Base-by-base conservation (phyloP, 2,329 filamentous ascomycete species). In the Cadophora gregata region DNA sequence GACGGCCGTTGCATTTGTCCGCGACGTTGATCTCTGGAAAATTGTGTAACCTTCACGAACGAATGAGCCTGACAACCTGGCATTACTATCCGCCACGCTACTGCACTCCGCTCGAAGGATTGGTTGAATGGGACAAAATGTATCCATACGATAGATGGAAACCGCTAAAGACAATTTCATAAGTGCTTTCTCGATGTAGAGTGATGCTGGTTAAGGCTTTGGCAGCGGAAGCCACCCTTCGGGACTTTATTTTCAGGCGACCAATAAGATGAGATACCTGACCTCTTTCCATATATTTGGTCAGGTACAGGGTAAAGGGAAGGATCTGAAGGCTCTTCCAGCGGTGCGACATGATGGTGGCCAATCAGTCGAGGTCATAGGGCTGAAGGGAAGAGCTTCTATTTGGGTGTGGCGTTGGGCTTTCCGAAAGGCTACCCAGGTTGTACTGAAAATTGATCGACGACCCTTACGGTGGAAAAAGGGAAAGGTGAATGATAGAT, bases 321-420 rank as follows among this genome's bases (percentile, higher is more conserved):
- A 59, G 56, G 56, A 42, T 59, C n/a, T 27, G 27, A 24, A 1
- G 38, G 56, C 33, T 19, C 27, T 10, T 59, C 45, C 36, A 45
- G 33, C 33, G 42, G 56, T 42, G 45, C 14, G 14, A 45, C 33
- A 25, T 59, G 29, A 36, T 14, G 14, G 24, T 59, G 25, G 1
- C 36, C 36, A 59, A 21, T 59, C 9, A 45, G 14, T 29, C 29
- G 9, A 56, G 29, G 27, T 56, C 14, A 24, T 38, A 59, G 21
- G 36, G n/a, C 24, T 42, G 36, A 14, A n/a, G n/a, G 7, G n/a
- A 42, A 45, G 36, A 10, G 56, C 12, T 19, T 21, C 56, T 59
- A 59, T 59, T 59, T 45, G 33, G 27, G 36, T 45, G 56, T 59
- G 56, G 56, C 56, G 25, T 31, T 31, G 50, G 25, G 12, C n/a